Evolutionary conservation across 2,329 filamentous ascomycete species (phyloP).

Genomic region (Pseudogymnoascus sp.): DNA sequence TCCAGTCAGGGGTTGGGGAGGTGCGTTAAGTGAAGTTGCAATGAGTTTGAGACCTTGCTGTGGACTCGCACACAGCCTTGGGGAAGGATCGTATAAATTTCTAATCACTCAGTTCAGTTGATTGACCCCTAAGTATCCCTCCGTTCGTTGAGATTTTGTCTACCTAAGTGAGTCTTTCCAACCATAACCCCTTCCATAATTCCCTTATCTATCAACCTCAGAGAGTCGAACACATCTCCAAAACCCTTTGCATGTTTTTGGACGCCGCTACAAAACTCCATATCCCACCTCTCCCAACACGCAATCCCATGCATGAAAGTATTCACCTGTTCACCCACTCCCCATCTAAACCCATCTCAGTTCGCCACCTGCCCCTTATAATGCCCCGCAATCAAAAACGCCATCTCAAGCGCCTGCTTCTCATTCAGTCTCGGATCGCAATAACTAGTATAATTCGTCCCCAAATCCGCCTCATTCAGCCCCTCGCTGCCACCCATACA

Average conservation of each 20-base stretch:
- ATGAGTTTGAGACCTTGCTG: neutral
- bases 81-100: neutral
- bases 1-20: neutral
- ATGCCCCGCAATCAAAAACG: slow-evolving; percentile 85
- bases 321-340: no score
- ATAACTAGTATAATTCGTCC: slow-evolving; percentile 88
- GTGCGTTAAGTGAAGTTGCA: neutral
- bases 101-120: neutral
- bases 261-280: neutral
- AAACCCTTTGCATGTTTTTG: neutral
- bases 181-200: neutral
- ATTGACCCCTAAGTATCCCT: neutral
- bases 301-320: neutral
- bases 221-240: neutral
- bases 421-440: slow-evolving; percentile 94
- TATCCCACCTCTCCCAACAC: neutral
- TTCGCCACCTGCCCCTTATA: slow-evolving; percentile 43
- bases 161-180: neutral
- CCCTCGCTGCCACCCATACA: slow-evolving; percentile 86
- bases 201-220: neutral
- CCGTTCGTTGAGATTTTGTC: neutral
- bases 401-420: slow-evolving; percentile 92
- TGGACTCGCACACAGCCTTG: neutral
- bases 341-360: neutral
- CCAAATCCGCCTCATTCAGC: slow-evolving; percentile 78